Evolutionary conservation across 202 grass and related monocot species (phyloP).

Genomic region (Eragrostis tef): DNA sequence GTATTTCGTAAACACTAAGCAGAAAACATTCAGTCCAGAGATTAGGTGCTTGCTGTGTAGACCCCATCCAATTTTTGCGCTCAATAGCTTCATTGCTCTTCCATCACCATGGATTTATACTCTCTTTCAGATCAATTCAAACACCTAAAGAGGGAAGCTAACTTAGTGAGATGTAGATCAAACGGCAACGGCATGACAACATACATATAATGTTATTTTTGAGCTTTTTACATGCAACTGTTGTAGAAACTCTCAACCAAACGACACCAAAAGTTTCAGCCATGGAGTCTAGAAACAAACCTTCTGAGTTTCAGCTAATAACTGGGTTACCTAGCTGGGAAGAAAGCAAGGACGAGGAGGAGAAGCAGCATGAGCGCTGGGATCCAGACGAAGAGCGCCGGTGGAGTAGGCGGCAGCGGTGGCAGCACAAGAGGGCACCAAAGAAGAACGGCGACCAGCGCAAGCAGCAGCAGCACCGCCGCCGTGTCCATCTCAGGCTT

Average conservation of each 20-base stretch:
- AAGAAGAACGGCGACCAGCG: constrained; percentile 46
- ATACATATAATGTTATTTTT: neutral
- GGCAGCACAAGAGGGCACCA: constrained; percentile 57
- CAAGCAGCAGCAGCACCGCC: constrained; percentile 45
- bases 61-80: neutral
- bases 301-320: neutral
- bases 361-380: constrained; percentile 59
- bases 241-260: neutral
- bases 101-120: neutral
- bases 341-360: constrained; percentile 42
- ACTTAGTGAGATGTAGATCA: neutral
- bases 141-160: neutral
- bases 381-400: constrained; percentile 58
- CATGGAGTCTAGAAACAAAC: constrained; percentile 17
- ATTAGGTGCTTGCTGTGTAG: neutral
- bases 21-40: neutral
- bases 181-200: neutral
- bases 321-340: constrained; percentile 24
- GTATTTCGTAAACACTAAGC: neutral
- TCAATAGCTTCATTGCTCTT: neutral
- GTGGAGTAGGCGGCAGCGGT: constrained; percentile 56
- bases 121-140: neutral
- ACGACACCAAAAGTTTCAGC: neutral
- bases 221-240: neutral
- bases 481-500: constrained; percentile 40